Base-by-base conservation (phyloP, 106 monocot genomes). In the Apostasia shenzhenica region DNA sequence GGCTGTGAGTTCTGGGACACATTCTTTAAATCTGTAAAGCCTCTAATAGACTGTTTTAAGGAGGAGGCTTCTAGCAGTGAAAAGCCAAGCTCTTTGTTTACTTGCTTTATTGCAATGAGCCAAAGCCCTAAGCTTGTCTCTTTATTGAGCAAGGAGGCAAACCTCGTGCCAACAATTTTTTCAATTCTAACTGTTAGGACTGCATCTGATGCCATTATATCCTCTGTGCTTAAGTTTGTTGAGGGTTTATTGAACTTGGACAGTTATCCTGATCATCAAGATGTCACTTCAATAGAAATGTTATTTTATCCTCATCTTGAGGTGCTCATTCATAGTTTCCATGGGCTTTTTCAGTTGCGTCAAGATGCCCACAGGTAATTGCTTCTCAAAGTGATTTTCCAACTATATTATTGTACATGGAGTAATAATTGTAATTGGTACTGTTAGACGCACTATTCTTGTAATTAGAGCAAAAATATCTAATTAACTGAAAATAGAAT, bases 21-120 rank as follows among this genome's bases (percentile, higher is more conserved):
- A 13, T 99, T 99, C 72, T 93, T 99, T 73, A 55, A n/a, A 4
- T 89, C 97, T 52, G 69, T 90, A 2, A 85, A 81, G 54, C 97
- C 92, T 69, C 72, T 93, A 44, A 80, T 90, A 63, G 72, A 92
- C 76, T 80, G 73, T 53, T 90, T 99, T 64, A 87, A 80, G 66
- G 77, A 85, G 60, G 97, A 92, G 67, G 85, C 75, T 73, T 80
- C 97, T 61, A 90, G 92, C 63, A 92, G 90, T 83, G 89, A 83
- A 80, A 87, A 83, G 51, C 87, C 97, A 57, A 85, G 92, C 61
- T 90, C 97, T 48, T 78, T 99, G 54, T 89, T 99, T 72, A 76
- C 76, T 57, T 99, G 97, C 76, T 93, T 99, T 74, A 47, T 99
- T 53, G 78, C 83, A 41, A 93, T 99, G 92, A 99, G 97, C 68